Conservation (phyloP, 441 rosid genomes). For the Euphorbia celastroides region DNA sequence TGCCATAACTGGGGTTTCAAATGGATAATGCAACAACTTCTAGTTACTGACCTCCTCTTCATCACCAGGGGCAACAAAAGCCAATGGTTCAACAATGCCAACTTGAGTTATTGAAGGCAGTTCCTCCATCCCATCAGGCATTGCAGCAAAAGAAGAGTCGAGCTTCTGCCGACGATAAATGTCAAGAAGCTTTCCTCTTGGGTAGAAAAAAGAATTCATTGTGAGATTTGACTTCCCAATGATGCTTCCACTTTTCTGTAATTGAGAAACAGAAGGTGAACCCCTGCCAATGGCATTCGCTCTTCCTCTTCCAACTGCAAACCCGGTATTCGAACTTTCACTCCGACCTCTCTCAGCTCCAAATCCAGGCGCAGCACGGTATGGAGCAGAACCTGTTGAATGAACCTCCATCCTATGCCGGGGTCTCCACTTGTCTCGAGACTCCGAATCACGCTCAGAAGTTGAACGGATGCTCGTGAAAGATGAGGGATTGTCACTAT, state of each 20-base stretch:
- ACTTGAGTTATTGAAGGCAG: conserved; percentile 37
- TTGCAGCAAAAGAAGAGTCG: conserved; percentile 33
- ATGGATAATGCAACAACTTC: conserved; percentile 6
- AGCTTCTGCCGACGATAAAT: conserved; percentile 62
- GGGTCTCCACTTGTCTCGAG: conserved; percentile 99
- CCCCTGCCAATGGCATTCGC: conserved; percentile 38
- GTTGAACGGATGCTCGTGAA: conserved; percentile 35
- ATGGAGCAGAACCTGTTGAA: conserved; percentile 28
- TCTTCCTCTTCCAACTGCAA: conserved; percentile 81
- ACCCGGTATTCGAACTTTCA: conserved; percentile 60
- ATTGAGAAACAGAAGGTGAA: conserved; percentile 22
- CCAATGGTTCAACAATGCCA: conserved; percentile 50
- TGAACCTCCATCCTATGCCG: conserved; percentile 51
- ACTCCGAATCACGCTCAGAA: conserved; percentile 69
- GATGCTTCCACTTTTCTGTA: conserved; percentile 31
- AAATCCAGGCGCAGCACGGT: conserved; percentile 89
- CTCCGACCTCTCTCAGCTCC: conserved; percentile 62
- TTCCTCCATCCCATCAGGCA: conserved; percentile 61
- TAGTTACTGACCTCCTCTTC: conserved; percentile 60
- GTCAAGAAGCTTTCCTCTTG: conserved; percentile 89
- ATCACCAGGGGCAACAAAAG: conserved; percentile 65
- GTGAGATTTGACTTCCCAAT: conserved; percentile 32
- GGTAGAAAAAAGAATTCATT: conserved; percentile 45
- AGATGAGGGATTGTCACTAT: conserved; percentile 44
- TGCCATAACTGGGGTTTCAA: neutral